phyloP scores from a whole-genome alignment of 2,329 filamentous ascomycete genomes.

The Xylariaceae sp. region DNA sequence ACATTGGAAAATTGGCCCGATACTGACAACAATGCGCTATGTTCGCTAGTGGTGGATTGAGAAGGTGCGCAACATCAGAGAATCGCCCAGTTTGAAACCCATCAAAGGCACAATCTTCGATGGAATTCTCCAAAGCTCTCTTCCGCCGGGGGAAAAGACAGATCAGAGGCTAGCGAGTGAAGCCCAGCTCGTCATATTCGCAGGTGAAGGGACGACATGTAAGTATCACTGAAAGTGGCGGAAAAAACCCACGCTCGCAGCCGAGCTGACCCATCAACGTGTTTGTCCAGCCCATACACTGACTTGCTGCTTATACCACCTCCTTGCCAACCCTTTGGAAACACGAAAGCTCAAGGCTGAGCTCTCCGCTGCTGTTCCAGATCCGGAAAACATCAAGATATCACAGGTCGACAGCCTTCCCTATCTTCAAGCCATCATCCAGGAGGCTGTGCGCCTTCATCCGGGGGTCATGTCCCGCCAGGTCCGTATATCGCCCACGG shows the following conservation, averaged over 20 bases:
- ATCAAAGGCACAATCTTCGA: conserved; percentile 24
- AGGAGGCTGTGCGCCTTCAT: conserved; percentile 35
- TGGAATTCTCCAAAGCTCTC: conserved; percentile 12
- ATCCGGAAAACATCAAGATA: conserved; percentile 7
- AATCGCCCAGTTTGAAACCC: conserved; percentile 12
- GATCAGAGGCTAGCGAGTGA: conserved; percentile 9
- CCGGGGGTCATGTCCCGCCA: conserved; percentile 32
- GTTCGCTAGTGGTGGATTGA: conserved; percentile 16
- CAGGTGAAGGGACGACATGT: conserved; percentile 17
- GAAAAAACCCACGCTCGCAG: too few relatives aligned
- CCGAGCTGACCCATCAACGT: too few relatives aligned
- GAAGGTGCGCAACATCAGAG: conserved; percentile 14
- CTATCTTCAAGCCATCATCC: conserved; percentile 32
- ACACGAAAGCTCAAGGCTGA: conserved; percentile 8
- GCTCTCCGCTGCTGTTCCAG: conserved; percentile 2
- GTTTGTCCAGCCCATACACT: conserved; percentile 8
- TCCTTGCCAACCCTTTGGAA: conserved; percentile 12
- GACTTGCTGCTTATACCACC: conserved; percentile 12
- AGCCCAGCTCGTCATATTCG: conserved; percentile 13
- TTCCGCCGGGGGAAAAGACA: conserved; percentile 18
- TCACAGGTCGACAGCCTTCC: conserved; percentile 27
- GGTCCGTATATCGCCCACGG: conserved; percentile 29
- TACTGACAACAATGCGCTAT: neutral
- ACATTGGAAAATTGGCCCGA: too few relatives aligned
- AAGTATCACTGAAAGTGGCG: too few relatives aligned